These are phyloP conservation scores for Fagopyrum homotropicum DNA, from an alignment of 148 eudicot species.

Conservation along the genomic window DNA sequence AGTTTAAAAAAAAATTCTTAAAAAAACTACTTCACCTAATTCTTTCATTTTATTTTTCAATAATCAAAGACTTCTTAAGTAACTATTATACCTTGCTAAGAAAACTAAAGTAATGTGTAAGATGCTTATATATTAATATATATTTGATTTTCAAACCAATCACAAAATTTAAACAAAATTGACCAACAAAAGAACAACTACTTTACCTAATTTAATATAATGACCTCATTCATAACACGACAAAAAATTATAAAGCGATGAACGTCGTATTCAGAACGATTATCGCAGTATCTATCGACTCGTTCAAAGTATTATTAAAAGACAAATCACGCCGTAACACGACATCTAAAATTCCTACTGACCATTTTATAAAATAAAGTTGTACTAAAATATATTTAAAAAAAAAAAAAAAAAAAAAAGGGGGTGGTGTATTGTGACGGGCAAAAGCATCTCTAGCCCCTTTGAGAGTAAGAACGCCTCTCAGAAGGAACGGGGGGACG, in stretches of 20 bases:
- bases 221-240: not conserved
- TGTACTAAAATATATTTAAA: not conserved
- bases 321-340: not conserved
- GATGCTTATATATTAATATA: too few species aligned
- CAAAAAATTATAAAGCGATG: not conserved
- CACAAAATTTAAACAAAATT: too few species aligned
- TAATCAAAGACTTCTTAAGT: too few species aligned
- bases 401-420: not conserved
- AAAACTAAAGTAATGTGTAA: too few species aligned
- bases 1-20: too few species aligned
- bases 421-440: constrained; percentile 3
- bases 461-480: not conserved
- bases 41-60: too few species aligned
- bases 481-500: not conserved
- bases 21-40: too few species aligned
- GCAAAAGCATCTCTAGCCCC: constrained; percentile 10
- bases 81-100: too few species aligned
- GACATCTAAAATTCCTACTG: not conserved
- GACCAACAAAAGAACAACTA: not conserved
- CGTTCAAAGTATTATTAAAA: not conserved
- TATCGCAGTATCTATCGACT: not conserved
- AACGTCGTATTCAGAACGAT: not conserved
- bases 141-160: too few species aligned
- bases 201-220: not conserved
- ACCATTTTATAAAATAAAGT: not conserved